phyloP scores from a whole-genome alignment of 192 early-diverging fungal species.

The Podila minutissima region DNA sequence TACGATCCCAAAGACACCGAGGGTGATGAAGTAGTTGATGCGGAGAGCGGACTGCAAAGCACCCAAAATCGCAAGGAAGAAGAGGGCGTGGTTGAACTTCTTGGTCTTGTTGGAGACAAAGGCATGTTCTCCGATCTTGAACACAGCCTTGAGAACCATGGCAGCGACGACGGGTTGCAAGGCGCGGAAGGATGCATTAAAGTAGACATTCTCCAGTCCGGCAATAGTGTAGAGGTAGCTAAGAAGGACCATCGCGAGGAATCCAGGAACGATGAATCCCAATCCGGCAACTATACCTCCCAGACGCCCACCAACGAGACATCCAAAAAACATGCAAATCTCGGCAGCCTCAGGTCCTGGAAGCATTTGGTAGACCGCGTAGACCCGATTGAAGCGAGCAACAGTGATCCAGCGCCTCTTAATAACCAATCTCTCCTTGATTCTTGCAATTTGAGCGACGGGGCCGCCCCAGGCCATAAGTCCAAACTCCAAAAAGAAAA shows the following conservation, averaged over 20 bases:
- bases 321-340: slow-evolving; percentile 64
- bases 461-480: slow-evolving; percentile 63
- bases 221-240: slow-evolving; percentile 54
- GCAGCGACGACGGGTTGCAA: slow-evolving; percentile 66
- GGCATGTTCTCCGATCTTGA: slow-evolving; percentile 57
- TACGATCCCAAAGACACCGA: slow-evolving; percentile 55
- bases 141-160: slow-evolving; percentile 59
- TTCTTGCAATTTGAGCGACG: slow-evolving; percentile 61
- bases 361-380: slow-evolving; percentile 65
- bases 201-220: slow-evolving; percentile 59
- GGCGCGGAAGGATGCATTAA: slow-evolving; percentile 61
- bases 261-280: slow-evolving; percentile 63
- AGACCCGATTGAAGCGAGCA: slow-evolving; percentile 59
- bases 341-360: slow-evolving; percentile 69
- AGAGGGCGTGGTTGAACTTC: slow-evolving; percentile 44
- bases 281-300: slow-evolving; percentile 60
- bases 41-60: slow-evolving; percentile 56
- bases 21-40: slow-evolving; percentile 64
- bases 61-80: slow-evolving; percentile 33
- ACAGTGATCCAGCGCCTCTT: slow-evolving; percentile 60
- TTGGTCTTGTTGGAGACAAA: slow-evolving; percentile 57
- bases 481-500: slow-evolving; percentile 59
- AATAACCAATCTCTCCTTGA: slow-evolving; percentile 59
- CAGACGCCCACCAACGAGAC: slow-evolving; percentile 52
- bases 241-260: slow-evolving; percentile 54